Evolutionary conservation across 148 eudicot genomes (phyloP), one percentile per base, ranked within the genome.

Genomic region (Persicaria tinctoria): DNA sequence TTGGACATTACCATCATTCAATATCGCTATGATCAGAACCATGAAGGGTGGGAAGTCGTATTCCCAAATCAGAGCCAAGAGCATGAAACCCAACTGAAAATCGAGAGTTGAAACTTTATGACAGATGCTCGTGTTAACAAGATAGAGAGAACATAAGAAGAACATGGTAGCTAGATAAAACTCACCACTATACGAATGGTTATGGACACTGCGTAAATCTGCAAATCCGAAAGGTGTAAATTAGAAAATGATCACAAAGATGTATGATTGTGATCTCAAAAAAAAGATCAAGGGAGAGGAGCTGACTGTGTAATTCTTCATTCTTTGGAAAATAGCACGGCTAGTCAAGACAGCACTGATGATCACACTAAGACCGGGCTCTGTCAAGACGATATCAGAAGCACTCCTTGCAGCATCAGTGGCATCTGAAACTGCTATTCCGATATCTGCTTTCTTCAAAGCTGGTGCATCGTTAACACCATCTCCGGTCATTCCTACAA

Each of bases 341-440:
- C 93, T 89, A 70, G 90, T 89, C 76, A 89, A 80, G 76, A 89
- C 90, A 54, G 93, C 89, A 74, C 89, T 83, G 79, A 89, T 68
- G 62, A 89, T 89, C 50, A 89, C 88, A 74, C 89, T 89, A 81
- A 87, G 86, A n/a, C 90, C 93, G 27, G 93, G 93, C 81, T 89
- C 90, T 44, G 93, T 89, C 75, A 89, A 76, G 73, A 89, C 90
- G 70, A 89, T 75, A 82, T 89, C 93, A 78, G 93, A 77, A 32
- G 93, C 93, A 83, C 88, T 79, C 78, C 89, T 83, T 53, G 93
- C 93, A 77, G 89, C 93, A 80, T 89, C 90, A 62, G 93, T 89
- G 44, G 93, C 86, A 81, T 89, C 90, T 46, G 89, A 83, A 60
- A 89, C 93, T 57, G 93, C 93, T 73, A 89, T 89, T 73, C 93